Evolutionary conservation across 1,284 basidiomycete species (phyloP), one percentile per base, ranked within the genome.

Genomic region (Ceratobasidium theobromae): DNA sequence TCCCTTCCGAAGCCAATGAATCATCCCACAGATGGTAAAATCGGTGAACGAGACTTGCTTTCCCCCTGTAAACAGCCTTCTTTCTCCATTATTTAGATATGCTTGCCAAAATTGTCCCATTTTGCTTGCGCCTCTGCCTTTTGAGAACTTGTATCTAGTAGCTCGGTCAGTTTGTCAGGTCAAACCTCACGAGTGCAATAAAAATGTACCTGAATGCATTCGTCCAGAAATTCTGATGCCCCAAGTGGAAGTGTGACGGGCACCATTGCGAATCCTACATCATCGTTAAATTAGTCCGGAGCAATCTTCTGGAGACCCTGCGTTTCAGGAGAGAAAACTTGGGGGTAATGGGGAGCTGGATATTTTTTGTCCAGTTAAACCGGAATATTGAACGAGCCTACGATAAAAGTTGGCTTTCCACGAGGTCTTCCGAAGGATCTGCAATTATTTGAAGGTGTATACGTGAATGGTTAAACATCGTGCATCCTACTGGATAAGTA

Each of bases 151-250:
- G 30, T 21, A 3, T 60, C 33, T 5, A 45, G 30, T 12, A 60
- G 12, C 3, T 48, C 32, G 5, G 8, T n/a, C 11, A 60, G 45
- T 21, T 35, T 32, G 14, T 32, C 57, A 14, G 38, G 35, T 32
- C 57, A 58, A n/a, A 23, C 43, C 23, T 35, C 32, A 11, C 65
- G 43, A 16, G 68, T 68, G 9, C 48, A 18, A n/a, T 4, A 16
- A 45, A 57, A 54, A 30, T 64, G 66, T 16, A 64, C 64, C n/a
- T 25, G 11, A 4, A 27, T 48, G 12, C 32, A 14, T 0, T 62
- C 65, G 46, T 73, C 64, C 66, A 72, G n/a, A 64, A 72, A 4
- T 67, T 69, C 41, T 16, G 57, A 32, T 6, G 14, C 30, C 6
- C 32, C 18, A 27, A 69, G 38, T 9, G 68, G 66, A 9, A 51